Evolutionary conservation across 148 eudicot species (phyloP), one percentile per base, ranked within the genome.

Genomic region (Spergularia bocconei): DNA sequence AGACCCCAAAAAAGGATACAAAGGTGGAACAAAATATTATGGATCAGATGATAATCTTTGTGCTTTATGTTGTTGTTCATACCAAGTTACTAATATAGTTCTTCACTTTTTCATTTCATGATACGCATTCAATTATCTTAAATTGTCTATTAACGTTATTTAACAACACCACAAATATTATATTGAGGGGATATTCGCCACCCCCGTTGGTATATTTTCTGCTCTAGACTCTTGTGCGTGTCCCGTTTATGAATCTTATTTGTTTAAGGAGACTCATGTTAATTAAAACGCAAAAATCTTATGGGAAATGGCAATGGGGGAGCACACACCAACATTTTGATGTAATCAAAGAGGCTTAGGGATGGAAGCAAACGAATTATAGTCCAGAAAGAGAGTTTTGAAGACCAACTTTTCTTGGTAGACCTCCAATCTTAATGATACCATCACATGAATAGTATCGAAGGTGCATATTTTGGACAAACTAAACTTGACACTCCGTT

Each of bases 401-500:
- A 62, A 29, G 20, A 48, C 59, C 69, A 59, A 72, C 67, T 21
- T 73, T 73, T 60, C 29, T 48, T 33, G 47, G 39, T 17, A 44
- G 76, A 62, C 66, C 36, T 29, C 23, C 5, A 69, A 25, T 33
- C 25, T 63, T 10, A 62, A 73, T 63, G 25, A 29, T 58, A 72
- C 38, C 9, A 63, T 73, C 69, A 62, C 77, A 63, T 73, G 77
- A 61, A 15, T 51, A 36, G 50, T 74, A 60, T 63, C 62, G 68
- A 41, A 48, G 15, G 67, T 73, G 44, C 62, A 20, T 0, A 60
- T 16, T 72, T 59, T 47, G 16, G 33, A 9, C 48, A 44, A 29
- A 29, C 36, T 29, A 29, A 29, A 29, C 36, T 29, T 29, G 36
- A 29, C 3, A 29, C 36, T 29, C 36, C 36, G 2, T 0, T 29